A percentile compares a stretch with the other conserved stretches of the same genome.
phyloP scores from a whole-genome alignment of 2,329 filamentous ascomycete genomes.

The Nigrospora oryzae region DNA sequence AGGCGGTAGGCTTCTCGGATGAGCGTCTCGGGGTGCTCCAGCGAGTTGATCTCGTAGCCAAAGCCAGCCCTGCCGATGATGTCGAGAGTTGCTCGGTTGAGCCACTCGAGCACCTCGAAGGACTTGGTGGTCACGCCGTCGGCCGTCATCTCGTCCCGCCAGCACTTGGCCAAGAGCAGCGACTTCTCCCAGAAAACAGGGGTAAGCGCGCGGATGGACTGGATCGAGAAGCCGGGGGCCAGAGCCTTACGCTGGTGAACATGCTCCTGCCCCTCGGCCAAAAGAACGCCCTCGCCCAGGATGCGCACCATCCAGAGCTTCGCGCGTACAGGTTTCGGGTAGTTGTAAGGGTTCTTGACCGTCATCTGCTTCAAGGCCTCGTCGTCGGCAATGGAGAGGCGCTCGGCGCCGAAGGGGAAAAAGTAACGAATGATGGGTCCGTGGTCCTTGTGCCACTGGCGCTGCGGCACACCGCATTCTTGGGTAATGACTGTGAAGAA shows the following conservation, averaged over 20 bases:
- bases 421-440: slow-evolving; percentile 35
- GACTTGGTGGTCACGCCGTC: slow-evolving; percentile 18
- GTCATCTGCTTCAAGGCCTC: slow-evolving; percentile 34
- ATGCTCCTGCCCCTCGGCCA: slow-evolving; percentile 32
- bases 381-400: slow-evolving; percentile 33
- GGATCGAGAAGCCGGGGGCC: slow-evolving; percentile 27
- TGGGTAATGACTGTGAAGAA: slow-evolving; percentile 30
- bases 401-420: slow-evolving; percentile 34
- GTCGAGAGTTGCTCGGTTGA: slow-evolving; percentile 33
- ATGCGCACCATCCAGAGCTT: slow-evolving; percentile 33
- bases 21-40: slow-evolving; percentile 24
- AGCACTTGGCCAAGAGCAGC: slow-evolving; percentile 31
- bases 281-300: slow-evolving; percentile 32
- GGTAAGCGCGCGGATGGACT: slow-evolving; percentile 25
- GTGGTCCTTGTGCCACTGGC: slow-evolving; percentile 29
- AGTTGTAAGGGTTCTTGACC: slow-evolving; percentile 30
- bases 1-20: slow-evolving; percentile 30
- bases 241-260: slow-evolving; percentile 29
- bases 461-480: slow-evolving; percentile 31
- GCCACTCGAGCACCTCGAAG: slow-evolving; percentile 30
- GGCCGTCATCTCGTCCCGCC: slow-evolving; percentile 23
- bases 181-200: slow-evolving; percentile 32
- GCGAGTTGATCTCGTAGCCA: slow-evolving; percentile 29
- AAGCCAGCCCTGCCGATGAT: slow-evolving; percentile 33
- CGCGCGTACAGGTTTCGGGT: slow-evolving; percentile 25